Conservation (phyloP, 2,329 filamentous ascomycete species). For the Emmonsia crescens region DNA sequence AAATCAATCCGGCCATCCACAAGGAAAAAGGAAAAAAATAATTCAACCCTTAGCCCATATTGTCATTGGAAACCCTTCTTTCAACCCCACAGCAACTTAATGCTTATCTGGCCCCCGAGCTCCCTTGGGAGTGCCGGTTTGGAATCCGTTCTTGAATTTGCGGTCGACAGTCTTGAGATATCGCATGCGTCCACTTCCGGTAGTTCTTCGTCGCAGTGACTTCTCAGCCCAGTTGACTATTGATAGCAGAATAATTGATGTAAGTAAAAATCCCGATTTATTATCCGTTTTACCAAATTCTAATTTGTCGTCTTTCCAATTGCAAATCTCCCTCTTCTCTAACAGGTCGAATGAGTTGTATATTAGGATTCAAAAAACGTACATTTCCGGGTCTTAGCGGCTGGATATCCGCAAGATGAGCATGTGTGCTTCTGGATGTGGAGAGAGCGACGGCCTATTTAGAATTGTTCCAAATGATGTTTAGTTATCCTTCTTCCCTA, state of each 20-base stretch:
- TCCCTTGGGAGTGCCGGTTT: constrained; percentile 75
- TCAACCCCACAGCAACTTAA: constrained; percentile 29
- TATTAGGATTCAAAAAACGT: constrained; percentile 37
- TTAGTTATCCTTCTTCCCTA: constrained; percentile 7
- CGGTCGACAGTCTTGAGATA: constrained; percentile 87
- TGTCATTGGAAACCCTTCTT: constrained; percentile 24
- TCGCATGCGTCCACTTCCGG: constrained; percentile 90
- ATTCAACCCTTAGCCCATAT: constrained; percentile 30
- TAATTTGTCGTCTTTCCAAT: neutral
- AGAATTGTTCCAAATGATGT: constrained; percentile 10
- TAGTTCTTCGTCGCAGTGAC: constrained; percentile 99
- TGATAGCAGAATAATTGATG: constrained; percentile 16
- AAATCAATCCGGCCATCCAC: constrained; percentile 1
- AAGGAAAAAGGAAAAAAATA: constrained; percentile 15
- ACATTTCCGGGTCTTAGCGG: constrained; percentile 98
- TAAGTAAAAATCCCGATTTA: constrained; percentile 13
- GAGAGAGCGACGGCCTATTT: constrained; percentile 79
- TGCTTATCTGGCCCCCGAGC: constrained; percentile 53
- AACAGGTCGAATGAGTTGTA: neutral
- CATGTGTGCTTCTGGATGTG: constrained; percentile 99
- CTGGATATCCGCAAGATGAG: constrained; percentile 88
- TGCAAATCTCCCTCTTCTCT: neutral
- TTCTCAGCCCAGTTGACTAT: constrained; percentile 99
- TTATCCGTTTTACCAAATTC: constrained; percentile 1
- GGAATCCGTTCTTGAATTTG: constrained; percentile 98